These are phyloP conservation scores for Cryptosporidium parvum DNA, from an alignment of 169 alveolate species.

Conservation along the genomic window DNA sequence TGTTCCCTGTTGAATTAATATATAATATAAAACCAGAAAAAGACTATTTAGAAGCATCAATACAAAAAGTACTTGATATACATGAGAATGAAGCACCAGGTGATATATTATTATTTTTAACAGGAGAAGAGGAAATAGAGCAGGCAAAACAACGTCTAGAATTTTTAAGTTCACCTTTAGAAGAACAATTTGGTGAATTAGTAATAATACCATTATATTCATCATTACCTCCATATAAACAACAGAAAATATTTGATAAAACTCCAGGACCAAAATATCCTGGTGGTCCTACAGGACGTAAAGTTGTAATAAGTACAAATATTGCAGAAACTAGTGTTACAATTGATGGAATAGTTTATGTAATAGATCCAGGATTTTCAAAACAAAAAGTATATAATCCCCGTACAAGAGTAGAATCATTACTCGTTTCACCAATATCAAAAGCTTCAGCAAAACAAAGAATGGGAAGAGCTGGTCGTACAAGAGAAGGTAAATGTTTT, in stretches of 20 bases:
- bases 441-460: conserved; percentile 98
- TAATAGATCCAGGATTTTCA: conserved; percentile 99
- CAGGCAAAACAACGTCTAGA: conserved; percentile 81
- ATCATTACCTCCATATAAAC: conserved; percentile 95
- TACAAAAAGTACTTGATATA: conserved; percentile 91
- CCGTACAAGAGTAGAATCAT: conserved; percentile 96
- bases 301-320: conserved; percentile 94
- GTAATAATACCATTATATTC: conserved; percentile 96
- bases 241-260: conserved; percentile 95
- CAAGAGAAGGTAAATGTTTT: conserved; percentile 98
- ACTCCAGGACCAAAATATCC: conserved; percentile 93
- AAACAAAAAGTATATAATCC: conserved; percentile 99
- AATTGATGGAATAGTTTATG: conserved; percentile 99
- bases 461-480: conserved; percentile 99
- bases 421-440: conserved; percentile 96
- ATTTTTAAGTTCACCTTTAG: conserved; percentile 41
- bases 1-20: conserved; percentile 96
- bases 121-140: conserved; percentile 92
- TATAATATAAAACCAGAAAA: conserved; percentile 95
- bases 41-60: conserved; percentile 94
- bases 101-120: conserved; percentile 85
- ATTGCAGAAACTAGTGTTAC: conserved; percentile 99
- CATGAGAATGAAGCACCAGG: conserved; percentile 94
- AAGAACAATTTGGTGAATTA: conserved; percentile 82
- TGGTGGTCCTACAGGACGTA: conserved; percentile 92